Evolutionary conservation across 1,139 yeast genomes (phyloP).

Genomic region (Sugiyamaella neomexicana): DNA sequence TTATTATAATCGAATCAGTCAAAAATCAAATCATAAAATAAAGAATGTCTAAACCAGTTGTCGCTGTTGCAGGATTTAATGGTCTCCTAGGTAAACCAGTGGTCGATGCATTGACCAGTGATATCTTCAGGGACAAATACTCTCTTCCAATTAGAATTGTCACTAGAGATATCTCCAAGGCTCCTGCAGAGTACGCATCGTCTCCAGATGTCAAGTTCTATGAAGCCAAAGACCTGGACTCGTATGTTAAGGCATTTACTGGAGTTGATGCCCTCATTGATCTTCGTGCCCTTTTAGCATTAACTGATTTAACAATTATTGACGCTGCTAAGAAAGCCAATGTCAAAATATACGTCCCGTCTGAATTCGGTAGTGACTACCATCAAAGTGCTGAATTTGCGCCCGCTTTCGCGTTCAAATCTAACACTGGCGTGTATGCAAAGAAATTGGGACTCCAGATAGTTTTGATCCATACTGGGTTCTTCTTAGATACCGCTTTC

Average conservation of each 20-base stretch:
- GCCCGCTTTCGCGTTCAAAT: slow-evolving; percentile 46
- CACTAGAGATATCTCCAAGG: slow-evolving; percentile 47
- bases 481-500: slow-evolving; percentile 44
- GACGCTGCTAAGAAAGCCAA: slow-evolving; percentile 46
- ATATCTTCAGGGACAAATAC: slow-evolving; percentile 48
- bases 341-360: slow-evolving; percentile 58
- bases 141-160: slow-evolving; percentile 53
- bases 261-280: slow-evolving; percentile 57
- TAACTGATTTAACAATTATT: slow-evolving; percentile 29
- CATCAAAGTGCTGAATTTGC: slow-evolving; percentile 36
- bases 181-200: slow-evolving; percentile 35
- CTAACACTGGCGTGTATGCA: slow-evolving; percentile 45
- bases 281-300: slow-evolving; percentile 37
- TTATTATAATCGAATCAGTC: not conserved
- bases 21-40: not conserved
- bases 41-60: slow-evolving; percentile 17
- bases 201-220: slow-evolving; percentile 29
- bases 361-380: slow-evolving; percentile 59
- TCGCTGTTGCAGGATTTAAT: slow-evolving; percentile 56
- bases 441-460: slow-evolving; percentile 53
- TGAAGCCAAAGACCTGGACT: slow-evolving; percentile 35
- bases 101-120: slow-evolving; percentile 48
- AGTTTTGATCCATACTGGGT: slow-evolving; percentile 49
- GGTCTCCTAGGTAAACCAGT: slow-evolving; percentile 55
- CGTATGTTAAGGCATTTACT: slow-evolving; percentile 43